These are phyloP conservation scores for Blastobotrys americana DNA, from an alignment of 805 yeast genomes.

Conservation along the genomic window DNA sequence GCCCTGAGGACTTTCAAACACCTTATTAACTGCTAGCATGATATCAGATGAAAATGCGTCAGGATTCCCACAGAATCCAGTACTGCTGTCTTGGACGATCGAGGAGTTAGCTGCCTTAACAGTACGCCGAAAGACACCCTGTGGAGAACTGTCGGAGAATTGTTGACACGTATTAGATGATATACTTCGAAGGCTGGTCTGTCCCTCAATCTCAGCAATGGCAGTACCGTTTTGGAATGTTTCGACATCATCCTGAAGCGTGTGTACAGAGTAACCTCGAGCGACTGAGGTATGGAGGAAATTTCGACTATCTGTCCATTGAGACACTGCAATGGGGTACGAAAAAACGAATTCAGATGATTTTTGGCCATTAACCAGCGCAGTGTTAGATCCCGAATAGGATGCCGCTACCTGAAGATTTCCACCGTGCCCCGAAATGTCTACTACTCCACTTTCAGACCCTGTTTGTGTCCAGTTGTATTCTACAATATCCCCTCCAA, in stretches of 20 bases:
- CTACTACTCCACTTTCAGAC: not conserved
- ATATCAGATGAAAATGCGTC: not conserved
- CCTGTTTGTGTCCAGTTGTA: conserved; percentile 5
- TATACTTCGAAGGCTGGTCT: not conserved
- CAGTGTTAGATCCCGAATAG: not conserved
- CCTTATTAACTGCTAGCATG: not conserved
- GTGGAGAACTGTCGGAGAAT: not conserved
- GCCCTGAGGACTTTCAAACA: too few species aligned
- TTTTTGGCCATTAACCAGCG: conserved; percentile 1
- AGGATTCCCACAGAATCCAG: not conserved
- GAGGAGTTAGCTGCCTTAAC: not conserved
- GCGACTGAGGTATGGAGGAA: not conserved
- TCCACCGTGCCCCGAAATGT: not conserved
- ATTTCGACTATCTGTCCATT: not conserved
- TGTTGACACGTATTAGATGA: not conserved
- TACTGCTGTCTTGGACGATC: not conserved
- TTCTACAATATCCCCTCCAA: conserved; percentile 1
- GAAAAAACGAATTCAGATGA: not conserved
- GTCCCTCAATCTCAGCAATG: not conserved
- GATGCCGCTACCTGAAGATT: conserved; percentile 2
- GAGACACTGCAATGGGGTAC: conserved; percentile 1
- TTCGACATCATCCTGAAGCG: not conserved
- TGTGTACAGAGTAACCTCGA: not conserved
- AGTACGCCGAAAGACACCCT: not conserved
- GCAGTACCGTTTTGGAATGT: not conserved